Evolutionary conservation across 306 rosid genomes (phyloP).

Genomic region (Ochetophila trinervis): DNA sequence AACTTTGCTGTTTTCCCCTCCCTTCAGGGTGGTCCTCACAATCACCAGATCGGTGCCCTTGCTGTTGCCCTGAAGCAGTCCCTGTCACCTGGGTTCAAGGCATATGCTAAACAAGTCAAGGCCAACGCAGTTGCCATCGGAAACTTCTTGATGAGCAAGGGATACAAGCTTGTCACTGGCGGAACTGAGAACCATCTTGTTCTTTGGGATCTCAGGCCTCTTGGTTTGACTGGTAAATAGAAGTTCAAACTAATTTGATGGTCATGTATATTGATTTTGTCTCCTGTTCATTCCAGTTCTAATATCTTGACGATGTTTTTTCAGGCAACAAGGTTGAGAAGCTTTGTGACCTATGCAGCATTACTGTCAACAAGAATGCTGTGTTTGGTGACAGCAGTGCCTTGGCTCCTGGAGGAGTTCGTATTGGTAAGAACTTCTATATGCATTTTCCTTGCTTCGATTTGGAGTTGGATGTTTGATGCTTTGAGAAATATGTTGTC

Average conservation of each 20-base stretch:
- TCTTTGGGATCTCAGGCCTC: constrained; percentile 97
- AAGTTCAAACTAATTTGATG: background rate
- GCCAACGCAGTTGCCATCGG: constrained; percentile 94
- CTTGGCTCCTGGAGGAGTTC: constrained; percentile 94
- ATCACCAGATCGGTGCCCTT: constrained; percentile 94
- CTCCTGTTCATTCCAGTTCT: background rate
- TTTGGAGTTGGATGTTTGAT: background rate
- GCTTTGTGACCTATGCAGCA: constrained; percentile 83
- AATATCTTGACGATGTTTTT: constrained; percentile 20
- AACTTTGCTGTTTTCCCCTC: constrained; percentile 93
- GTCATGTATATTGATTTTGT: background rate
- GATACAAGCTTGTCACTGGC: constrained; percentile 86
- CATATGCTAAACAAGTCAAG: constrained; percentile 89
- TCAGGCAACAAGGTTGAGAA: constrained; percentile 98
- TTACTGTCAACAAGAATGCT: constrained; percentile 94
- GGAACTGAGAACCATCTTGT: constrained; percentile 98
- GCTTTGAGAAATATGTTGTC: too few species aligned
- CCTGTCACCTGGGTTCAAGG: constrained; percentile 66
- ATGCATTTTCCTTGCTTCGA: background rate
- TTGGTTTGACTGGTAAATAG: constrained; percentile 80
- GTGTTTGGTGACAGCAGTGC: constrained; percentile 99
- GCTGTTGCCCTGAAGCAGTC: constrained; percentile 94
- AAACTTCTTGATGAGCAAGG: constrained; percentile 69
- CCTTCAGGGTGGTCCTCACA: constrained; percentile 98
- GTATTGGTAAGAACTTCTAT: constrained; percentile 62